Evolutionary conservation across 805 yeast species (phyloP).

Genomic region (Ogataea pini): DNA sequence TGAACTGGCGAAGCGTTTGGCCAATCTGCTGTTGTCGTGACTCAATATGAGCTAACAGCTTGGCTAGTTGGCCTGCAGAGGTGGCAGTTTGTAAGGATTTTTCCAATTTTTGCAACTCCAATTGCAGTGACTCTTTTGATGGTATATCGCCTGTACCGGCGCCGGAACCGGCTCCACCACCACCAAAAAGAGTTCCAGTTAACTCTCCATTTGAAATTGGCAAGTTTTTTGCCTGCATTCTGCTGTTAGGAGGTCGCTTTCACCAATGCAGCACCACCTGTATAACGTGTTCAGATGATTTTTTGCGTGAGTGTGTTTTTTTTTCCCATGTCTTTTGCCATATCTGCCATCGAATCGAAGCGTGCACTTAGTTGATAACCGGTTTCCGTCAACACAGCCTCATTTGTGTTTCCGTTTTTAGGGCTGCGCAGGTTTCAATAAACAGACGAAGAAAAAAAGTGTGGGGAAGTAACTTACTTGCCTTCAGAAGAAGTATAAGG

Average conservation of each 20-base stretch:
- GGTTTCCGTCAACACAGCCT: not conserved
- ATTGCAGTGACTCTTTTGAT: constrained; percentile 22
- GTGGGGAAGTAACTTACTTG: not conserved
- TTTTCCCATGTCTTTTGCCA: not conserved
- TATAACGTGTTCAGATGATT: constrained; percentile 1
- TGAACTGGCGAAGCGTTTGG: constrained; percentile 22
- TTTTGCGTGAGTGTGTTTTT: not conserved
- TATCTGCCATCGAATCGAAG: not conserved
- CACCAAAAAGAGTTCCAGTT: not conserved
- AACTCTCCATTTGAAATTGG: not conserved
- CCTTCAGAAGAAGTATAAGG: not conserved
- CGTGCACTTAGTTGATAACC: too few relatives aligned
- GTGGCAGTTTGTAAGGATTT: constrained; percentile 28
- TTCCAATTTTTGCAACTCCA: constrained; percentile 24
- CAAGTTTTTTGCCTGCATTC: constrained; percentile 1
- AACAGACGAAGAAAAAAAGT: not conserved
- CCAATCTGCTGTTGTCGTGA: constrained; percentile 28
- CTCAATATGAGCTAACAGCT: constrained; percentile 27
- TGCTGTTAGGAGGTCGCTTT: not conserved
- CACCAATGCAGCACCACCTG: not conserved
- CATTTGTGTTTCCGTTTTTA: not conserved
- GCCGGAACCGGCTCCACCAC: not conserved
- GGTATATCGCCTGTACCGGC: constrained; percentile 13
- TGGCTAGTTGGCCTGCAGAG: constrained; percentile 25
- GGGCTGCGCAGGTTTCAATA: not conserved